phyloP scores from a whole-genome alignment of 139 green algal species.

The Coelastrella sp. region DNA sequence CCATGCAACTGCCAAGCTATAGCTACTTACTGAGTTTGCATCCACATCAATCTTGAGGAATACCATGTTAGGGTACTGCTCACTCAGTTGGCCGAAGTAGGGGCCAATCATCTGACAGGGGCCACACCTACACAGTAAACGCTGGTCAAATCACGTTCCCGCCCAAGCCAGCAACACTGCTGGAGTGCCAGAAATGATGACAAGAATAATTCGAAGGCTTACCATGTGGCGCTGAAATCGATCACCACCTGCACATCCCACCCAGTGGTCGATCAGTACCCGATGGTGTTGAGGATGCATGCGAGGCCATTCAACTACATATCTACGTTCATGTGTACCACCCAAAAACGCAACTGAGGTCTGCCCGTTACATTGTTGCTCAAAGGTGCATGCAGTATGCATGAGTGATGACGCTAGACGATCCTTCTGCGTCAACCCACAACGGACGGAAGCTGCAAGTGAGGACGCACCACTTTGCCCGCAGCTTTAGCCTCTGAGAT shows the following conservation, averaged over 20 bases:
- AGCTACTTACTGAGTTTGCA: constrained; percentile 55
- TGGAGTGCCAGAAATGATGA: background rate
- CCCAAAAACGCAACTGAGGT: too few species aligned
- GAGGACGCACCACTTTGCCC: constrained; percentile 52
- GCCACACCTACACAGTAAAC: constrained; percentile 68
- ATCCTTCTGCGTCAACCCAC: too few species aligned
- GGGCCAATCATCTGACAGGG: constrained; percentile 86
- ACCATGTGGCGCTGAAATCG: constrained; percentile 84
- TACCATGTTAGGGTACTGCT: constrained; percentile 50
- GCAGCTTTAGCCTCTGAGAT: constrained; percentile 32
- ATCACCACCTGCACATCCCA: constrained; percentile 64
- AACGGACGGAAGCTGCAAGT: too few species aligned
- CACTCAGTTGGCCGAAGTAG: constrained; percentile 73
- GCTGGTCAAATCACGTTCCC: background rate
- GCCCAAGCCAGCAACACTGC: background rate
- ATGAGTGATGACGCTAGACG: background rate
- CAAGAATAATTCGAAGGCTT: background rate
- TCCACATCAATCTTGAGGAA: constrained; percentile 92
- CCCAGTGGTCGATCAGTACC: background rate
- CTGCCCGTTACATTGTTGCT: too few species aligned
- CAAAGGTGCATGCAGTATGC: background rate
- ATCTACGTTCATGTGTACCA: too few species aligned
- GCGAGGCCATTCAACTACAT: too few species aligned
- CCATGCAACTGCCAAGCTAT: background rate
- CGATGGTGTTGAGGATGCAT: too few species aligned